Conservation (phyloP, 345 rosid species). For the Mercurialis annua region DNA sequence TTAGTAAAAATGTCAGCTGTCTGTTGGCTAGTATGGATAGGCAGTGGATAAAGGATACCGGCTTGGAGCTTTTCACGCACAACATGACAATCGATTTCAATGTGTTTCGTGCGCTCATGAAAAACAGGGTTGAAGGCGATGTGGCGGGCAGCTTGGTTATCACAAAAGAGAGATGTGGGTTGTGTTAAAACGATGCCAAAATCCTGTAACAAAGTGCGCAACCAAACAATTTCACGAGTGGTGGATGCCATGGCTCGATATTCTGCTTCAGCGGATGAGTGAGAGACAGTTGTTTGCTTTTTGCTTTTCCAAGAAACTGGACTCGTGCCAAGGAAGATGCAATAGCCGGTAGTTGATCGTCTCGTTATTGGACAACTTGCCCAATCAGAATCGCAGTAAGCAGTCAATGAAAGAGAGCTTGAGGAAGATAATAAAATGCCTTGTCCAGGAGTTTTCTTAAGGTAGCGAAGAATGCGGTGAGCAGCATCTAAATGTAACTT, state of each 20-base stretch:
- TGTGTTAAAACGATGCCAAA: not conserved
- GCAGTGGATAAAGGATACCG: not conserved
- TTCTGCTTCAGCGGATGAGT: too few species aligned
- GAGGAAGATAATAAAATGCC: too few species aligned
- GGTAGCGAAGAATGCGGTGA: too few species aligned
- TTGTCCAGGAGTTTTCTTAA: too few species aligned
- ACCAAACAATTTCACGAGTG: not conserved
- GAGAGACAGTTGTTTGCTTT: too few species aligned
- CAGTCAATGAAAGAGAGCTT: too few species aligned
- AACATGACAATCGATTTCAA: not conserved
- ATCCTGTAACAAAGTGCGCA: not conserved
- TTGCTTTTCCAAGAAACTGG: too few species aligned
- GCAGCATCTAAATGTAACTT: too few species aligned
- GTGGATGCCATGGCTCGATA: too few species aligned
- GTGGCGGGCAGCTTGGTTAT: not conserved
- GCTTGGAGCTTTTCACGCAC: not conserved
- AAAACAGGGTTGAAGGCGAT: not conserved
- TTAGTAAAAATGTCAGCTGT: not conserved
- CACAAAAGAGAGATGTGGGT: not conserved
- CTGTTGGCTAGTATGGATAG: not conserved
- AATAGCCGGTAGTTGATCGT: not conserved
- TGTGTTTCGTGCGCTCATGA: not conserved
- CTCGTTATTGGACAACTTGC: not conserved
- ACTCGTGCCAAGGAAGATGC: too few species aligned
- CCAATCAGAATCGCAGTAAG: too few species aligned